phyloP scores from a whole-genome alignment of 2,329 filamentous ascomycete genomes.

The Exophiala mesophila region DNA sequence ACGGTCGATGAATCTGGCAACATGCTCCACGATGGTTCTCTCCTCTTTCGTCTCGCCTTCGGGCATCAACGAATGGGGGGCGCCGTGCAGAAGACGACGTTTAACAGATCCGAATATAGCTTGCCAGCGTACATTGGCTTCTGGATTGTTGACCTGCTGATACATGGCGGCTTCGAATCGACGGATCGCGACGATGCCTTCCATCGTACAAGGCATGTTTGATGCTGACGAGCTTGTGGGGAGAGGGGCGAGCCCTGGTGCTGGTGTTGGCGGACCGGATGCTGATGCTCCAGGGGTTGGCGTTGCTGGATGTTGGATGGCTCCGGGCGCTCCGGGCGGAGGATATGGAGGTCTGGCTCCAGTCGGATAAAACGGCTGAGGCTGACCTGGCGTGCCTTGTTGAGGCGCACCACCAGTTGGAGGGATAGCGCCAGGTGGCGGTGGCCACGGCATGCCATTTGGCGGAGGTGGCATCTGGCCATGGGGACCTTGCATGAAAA shows the following conservation, averaged over 20 bases:
- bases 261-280: constrained; percentile 9
- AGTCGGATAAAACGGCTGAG: constrained; percentile 13
- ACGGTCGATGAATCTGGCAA: constrained; percentile 20
- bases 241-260: constrained; percentile 7
- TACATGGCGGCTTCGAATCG: constrained; percentile 23
- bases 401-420: constrained; percentile 5
- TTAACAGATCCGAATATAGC: constrained; percentile 23
- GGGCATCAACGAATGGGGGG: constrained; percentile 13
- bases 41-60: constrained; percentile 24
- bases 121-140: constrained; percentile 19
- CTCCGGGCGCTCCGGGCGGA: constrained; percentile 5
- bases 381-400: constrained; percentile 7
- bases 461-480: constrained; percentile 22
- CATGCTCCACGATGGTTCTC: constrained; percentile 22
- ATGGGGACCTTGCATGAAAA: constrained; percentile 19
- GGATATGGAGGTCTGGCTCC: constrained; percentile 9
- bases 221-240: constrained; percentile 19
- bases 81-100: constrained; percentile 22
- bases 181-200: constrained; percentile 19
- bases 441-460: constrained; percentile 23
- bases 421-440: constrained; percentile 12
- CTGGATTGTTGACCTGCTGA: constrained; percentile 15
- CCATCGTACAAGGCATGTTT: constrained; percentile 24
- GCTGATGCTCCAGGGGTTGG: constrained; percentile 7
- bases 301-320: constrained; percentile 1